Percentiles rank a stretch among this genome's conserved stretches.
Conservation (phyloP, 306 rosid species). For the Glycine latifolia region DNA sequence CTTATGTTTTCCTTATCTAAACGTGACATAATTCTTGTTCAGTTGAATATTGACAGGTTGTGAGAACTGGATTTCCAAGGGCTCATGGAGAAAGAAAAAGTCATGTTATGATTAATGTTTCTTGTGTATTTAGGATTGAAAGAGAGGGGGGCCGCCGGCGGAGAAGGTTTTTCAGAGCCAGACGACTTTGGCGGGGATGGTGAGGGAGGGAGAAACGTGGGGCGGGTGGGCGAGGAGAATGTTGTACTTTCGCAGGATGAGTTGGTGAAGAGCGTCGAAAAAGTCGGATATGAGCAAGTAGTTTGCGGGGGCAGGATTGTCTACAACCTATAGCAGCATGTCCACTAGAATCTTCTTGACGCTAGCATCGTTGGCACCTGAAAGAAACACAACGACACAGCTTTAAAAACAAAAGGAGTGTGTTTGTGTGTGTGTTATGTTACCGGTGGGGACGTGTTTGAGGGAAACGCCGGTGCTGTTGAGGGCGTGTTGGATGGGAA, state of each 20-base stretch:
- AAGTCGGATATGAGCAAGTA: slow-evolving; percentile 78
- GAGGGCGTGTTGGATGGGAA: slow-evolving; percentile 67
- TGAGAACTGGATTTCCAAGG: slow-evolving; percentile 76
- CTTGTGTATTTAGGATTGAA: slow-evolving; percentile 36
- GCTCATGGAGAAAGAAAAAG: slow-evolving; percentile 64
- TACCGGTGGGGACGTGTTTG: slow-evolving; percentile 86
- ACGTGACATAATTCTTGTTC: slow-evolving; percentile 37
- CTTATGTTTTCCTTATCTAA: slow-evolving; percentile 15
- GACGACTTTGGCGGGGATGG: not conserved
- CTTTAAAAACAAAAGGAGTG: no score
- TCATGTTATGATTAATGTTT: slow-evolving; percentile 63
- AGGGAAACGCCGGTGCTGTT: slow-evolving; percentile 84
- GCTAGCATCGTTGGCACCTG: slow-evolving; percentile 74
- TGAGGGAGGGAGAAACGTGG: slow-evolving; percentile 48
- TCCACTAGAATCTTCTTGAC: slow-evolving; percentile 89
- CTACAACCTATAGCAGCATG: slow-evolving; percentile 92
- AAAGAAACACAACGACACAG: no score
- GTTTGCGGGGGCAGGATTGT: slow-evolving; percentile 93
- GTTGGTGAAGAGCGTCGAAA: slow-evolving; percentile 88
- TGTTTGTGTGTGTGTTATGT: no score
- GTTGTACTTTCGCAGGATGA: slow-evolving; percentile 86
- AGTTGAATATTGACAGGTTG: slow-evolving; percentile 62
- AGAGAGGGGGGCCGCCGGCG: not conserved
- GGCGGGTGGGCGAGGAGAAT: slow-evolving; percentile 88
- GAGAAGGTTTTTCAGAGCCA: slow-evolving; percentile 68